A percentile compares a stretch with the other conserved stretches of the same genome.
Conservation (phyloP, 306 rosid species). For the Coriaria nepalensis region DNA sequence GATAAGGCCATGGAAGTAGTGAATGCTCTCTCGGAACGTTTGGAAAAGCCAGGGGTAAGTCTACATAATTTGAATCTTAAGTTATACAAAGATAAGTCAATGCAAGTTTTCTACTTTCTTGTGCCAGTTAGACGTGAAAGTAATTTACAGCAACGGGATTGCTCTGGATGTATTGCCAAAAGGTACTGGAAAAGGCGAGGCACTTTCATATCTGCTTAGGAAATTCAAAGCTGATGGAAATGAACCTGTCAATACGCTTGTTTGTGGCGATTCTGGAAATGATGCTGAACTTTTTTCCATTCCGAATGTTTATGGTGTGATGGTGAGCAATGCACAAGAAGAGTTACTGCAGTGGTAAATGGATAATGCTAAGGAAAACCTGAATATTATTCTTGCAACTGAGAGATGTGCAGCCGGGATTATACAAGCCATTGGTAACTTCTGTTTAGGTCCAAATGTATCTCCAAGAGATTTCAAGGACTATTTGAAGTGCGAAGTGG, state of each 20-base stretch:
- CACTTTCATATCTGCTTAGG: constrained; percentile 49
- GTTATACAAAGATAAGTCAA: background rate
- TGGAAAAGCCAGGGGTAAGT: constrained; percentile 57
- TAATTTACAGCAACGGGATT: constrained; percentile 60
- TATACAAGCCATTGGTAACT: constrained; percentile 54
- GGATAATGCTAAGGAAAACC: constrained; percentile 36
- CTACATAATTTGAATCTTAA: constrained; percentile 13
- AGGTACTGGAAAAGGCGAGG: constrained; percentile 70
- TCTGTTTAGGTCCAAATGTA: constrained; percentile 49
- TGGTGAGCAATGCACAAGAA: constrained; percentile 73
- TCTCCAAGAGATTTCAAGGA: constrained; percentile 61
- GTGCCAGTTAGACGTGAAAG: constrained; percentile 61
- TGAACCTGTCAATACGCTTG: constrained; percentile 49
- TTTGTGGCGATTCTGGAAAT: constrained; percentile 90
- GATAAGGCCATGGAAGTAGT: constrained; percentile 32
- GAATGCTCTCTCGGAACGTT: constrained; percentile 30
- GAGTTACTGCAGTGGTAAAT: constrained; percentile 57
- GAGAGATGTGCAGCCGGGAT: constrained; percentile 85
- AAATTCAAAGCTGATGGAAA: constrained; percentile 33
- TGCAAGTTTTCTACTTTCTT: background rate
- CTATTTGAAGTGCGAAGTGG: constrained; percentile 15
- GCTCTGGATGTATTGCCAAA: constrained; percentile 65
- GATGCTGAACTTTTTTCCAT: constrained; percentile 57
- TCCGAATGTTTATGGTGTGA: constrained; percentile 56
- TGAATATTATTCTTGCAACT: constrained; percentile 34